Evolutionary conservation across 441 rosid genomes (phyloP), one percentile per base, ranked within the genome.

Genomic region (Corymbia calophylla): DNA sequence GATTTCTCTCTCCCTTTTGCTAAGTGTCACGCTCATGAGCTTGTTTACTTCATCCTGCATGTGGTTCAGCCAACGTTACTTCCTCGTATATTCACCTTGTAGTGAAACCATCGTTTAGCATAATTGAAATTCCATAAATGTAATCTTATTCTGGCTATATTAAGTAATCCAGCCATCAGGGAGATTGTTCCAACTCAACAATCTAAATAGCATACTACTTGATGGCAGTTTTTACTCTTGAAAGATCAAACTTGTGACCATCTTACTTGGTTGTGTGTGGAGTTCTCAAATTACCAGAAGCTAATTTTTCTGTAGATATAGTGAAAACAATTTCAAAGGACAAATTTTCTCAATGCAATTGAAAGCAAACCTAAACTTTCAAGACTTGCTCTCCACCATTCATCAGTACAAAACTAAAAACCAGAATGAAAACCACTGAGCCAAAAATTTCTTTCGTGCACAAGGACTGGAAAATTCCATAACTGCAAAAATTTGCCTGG

Each of bases 11-110:
- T 98, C 99, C 31, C 99, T 93, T 91, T 93, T 95, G 91, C 87
- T 91, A 13, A 98, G 97, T 27, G 97, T 92, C 91, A 80, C 85
- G 44, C 88, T 35, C 32, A 98, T 94, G 86, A 98, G 97, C 90
- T 89, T 93, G 93, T 95, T 95, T 64, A 98, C 98, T 95, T 98
- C 99, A 48, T 96, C 95, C 99, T 98, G 97, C 90, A 94, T 88
- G 55, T 53, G 70, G 56, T 53, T 6, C 49, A 54, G 21, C 51
- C 60, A 55, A 89, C 68, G 80, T 31, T 13, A 15, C 32, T 39
- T 56, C 39, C 64, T 53, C 51, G 21, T 13, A 13, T 48, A 44
- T 68, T 51, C 51, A 44, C 84, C 84, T 39, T 77, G 84, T 44
- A 44, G 84, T 23, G 17, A 73, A 77, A 44, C 84, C 84, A 77